Base-by-base conservation (phyloP, 441 rosid genomes). In the Bocquillonia castaneifolia region DNA sequence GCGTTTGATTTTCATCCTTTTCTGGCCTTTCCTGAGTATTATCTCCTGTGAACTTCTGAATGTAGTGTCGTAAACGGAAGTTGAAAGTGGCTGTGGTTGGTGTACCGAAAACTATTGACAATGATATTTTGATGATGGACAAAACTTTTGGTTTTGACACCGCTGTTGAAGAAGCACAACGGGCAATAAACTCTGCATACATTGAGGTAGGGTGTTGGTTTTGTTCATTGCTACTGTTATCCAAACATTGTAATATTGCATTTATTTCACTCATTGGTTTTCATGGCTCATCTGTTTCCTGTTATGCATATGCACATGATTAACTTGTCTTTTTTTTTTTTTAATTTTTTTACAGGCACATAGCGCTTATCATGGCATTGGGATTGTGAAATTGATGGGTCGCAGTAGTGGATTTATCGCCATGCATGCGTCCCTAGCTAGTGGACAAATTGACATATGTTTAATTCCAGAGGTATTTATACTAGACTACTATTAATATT, bases 141-240 rank as follows among this genome's bases (percentile, higher is more conserved):
- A 92, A 94, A 79, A 94, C 97, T 9, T 94, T 94, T 69, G 99
- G 99, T 61, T 92, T 94, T 72, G 99, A 92, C 66, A 92, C 98
- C 76, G 99, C 98, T 50, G 97, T 94, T 74, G 98, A 94, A 82
- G 99, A 90, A 77, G 97, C 99, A 26, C 99, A 92, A 51, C 85
- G 98, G 42, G 98, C 99, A 36, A 91, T 91, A 61, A 91, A 93
- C 84, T 93, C 98, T 70, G 96, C 99, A 8, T 94, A 94, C 78
- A 94, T 94, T 70, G 98, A 94, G 97, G 99, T 93, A 73, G 26
- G 57, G 40, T 55, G 9, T 14, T 14, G 22, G n/a, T 32, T 71
- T 58, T 18, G 15, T 42, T 70, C 32, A 20, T 40, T 31, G 28
- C 15, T 59, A 54, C 14, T 36, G 31, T n/a, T 54, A n/a, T 66